These are phyloP conservation scores for Lonicera japonica DNA, from an alignment of 129 eudicot genomes.

Conservation along the genomic window DNA sequence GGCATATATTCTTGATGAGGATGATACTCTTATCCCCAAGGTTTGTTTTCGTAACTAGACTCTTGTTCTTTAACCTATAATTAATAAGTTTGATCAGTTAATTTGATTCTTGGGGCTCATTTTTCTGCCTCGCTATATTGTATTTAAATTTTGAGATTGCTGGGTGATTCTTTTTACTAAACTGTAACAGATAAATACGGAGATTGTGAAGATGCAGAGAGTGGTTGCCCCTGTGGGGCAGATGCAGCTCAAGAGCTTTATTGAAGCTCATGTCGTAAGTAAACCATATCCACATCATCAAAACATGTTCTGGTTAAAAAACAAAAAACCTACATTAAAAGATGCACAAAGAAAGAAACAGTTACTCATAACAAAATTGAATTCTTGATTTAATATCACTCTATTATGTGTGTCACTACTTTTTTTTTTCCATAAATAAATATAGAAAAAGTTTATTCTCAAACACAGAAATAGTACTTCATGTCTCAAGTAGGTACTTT, in stretches of 20 bases:
- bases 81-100: no score
- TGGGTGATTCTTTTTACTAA: background rate
- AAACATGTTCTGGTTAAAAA: no score
- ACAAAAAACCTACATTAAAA: no score
- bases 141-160: conserved; percentile 2
- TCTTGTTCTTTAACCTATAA: background rate
- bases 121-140: background rate
- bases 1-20: conserved; percentile 94
- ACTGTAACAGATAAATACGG: conserved; percentile 73
- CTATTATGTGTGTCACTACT: no score
- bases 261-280: conserved; percentile 96
- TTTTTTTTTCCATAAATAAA: no score
- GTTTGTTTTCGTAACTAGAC: conserved; percentile 22
- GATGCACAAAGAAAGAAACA: background rate
- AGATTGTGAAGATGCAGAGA: conserved; percentile 97
- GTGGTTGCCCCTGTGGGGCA: conserved; percentile 99
- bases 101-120: no score
- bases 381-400: background rate
- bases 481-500: no score
- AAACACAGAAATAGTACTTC: no score
- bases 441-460: no score
- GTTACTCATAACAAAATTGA: background rate
- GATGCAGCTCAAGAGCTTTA: conserved; percentile 93
- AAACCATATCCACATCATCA: background rate
- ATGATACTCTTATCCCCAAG: conserved; percentile 93